Evolutionary conservation across 345 rosid genomes (phyloP), one percentile per base, ranked within the genome.

Genomic region (Erysimum cheiranthoides): DNA sequence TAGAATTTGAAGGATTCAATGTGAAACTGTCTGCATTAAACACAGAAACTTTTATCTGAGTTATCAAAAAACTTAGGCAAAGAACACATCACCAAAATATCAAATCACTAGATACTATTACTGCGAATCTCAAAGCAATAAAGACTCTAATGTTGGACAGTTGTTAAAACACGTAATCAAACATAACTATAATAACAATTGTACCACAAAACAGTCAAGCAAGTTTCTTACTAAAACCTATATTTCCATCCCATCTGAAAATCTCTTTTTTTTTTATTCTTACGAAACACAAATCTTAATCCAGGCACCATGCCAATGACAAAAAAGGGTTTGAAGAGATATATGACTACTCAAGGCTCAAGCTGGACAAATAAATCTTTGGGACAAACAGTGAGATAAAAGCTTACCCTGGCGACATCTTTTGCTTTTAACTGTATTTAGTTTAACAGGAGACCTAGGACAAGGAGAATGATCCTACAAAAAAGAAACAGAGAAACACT

Each of bases 391-490:
- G 57, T 30, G 65, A 51, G 51, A 45, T 0, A 11, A 63, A 57
- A 61, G 61, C 78, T 81, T 79, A 92, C 99, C 91, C 14, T 77
- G 88, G 9, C 85, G 82, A 54, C 76, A 81, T 58, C 85, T 84
- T 80, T 86, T 93, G 80, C 83, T 76, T 75, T 83, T 84, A 65
- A 76, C 61, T 25, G 94, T 89, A 79, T 78, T 87, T 18, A 80
- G 21, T 70, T 96, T 96, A 81, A 91, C 98, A 1, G 98, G 98
- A 13, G 99, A 93, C 54, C 86, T 86, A 8, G 99, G 99, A 86
- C 97, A 96, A 60, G 83, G 84, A 39, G 85, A 61, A 46, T 88
- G 84, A 73, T 89, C 97, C 99, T 95, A 79, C 46, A 62, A 50
- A 80, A 51, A 50, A 3, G 10, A 60, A 5, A 51, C 9, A 11